Evolutionary conservation across 345 rosid genomes (phyloP), one percentile per base, ranked within the genome.

Genomic region (Hibiscus syriacus): DNA sequence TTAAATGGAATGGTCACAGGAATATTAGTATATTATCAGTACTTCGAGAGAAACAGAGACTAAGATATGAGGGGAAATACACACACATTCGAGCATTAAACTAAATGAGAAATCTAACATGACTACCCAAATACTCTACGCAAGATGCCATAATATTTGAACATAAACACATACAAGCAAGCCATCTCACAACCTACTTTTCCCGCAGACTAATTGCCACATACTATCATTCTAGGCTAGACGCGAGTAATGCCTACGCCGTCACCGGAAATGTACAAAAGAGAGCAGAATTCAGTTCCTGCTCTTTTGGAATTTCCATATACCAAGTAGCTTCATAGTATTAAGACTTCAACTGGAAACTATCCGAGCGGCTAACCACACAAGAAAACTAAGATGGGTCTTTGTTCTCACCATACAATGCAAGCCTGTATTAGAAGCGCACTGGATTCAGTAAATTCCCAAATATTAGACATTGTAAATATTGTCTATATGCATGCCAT

Each of bases 261-360:
- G 34, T 56, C 74, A 70, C 41, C 48, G 26, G 11, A 68, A 38
- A 53, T 49, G 67, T 60, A 70, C 67, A 46, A 23, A 17, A 63
- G 29, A 19, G 13, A 56, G 36, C 19, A 66, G 13, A 60, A 48
- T 27, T 8, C 1, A 64, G 16, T 65, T 50, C 41, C 63, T 41
- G 7, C 55, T 56, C 25, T 59, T 56, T n/a, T 27, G 53, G 41
- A 1, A 10, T 23, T 4, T 19, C 68, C 48, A 23, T 59, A 39
- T 54, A 56, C 34, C 46, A 50, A 25, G 60, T 38, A 60, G 53
- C 74, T 58, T 64, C 29, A 27, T 2, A 0, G 11, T 41, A 23
- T 62, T 16, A 46, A 46, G 9, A 73, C 64, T 60, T 75, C 70
- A 54, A 67, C 60, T 26, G 36, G 66, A 61, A 39, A 27, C 48